phyloP scores from a whole-genome alignment of 352 stramenopile genomes.

The Globisporangium spiculum region DNA sequence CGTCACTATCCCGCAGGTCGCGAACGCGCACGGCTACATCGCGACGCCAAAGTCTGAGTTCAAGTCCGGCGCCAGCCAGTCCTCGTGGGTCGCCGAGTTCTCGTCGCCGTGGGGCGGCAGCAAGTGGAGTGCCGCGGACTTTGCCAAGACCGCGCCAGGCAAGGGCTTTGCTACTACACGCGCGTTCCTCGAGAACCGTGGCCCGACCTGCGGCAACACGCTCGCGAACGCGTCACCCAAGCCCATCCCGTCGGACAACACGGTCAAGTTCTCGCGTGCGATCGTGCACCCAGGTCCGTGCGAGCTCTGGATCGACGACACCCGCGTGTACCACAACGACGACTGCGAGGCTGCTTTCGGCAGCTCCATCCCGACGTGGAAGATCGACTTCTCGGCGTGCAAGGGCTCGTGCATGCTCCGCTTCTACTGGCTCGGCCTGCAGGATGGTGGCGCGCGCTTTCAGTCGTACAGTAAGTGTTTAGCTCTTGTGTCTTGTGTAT shows the following conservation, averaged over 20 bases:
- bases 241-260: conserved; percentile 30
- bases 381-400: conserved; percentile 40
- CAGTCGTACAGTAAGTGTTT: conserved; percentile 41
- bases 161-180: conserved; percentile 7
- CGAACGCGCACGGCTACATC: not conserved
- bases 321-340: conserved; percentile 29
- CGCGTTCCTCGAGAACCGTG: conserved; percentile 5
- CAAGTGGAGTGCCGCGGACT: not conserved
- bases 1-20: not conserved
- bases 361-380: conserved; percentile 23
- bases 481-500: not conserved
- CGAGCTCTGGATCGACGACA: conserved; percentile 47
- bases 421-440: conserved; percentile 49
- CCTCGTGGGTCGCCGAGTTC: not conserved
- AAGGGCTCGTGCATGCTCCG: conserved; percentile 32
- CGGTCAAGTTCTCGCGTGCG: conserved; percentile 12
- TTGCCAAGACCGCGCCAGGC: not conserved
- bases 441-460: conserved; percentile 27
- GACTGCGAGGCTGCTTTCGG: conserved; percentile 29
- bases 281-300: conserved; percentile 27
- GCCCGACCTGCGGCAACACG: conserved; percentile 30
- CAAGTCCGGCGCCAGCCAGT: not conserved
- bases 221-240: conserved; percentile 25
- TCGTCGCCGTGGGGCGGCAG: not conserved
- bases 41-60: not conserved